A percentile compares a stretch with the other conserved stretches of the same genome.
These are phyloP conservation scores for Pichia sp. DNA, from an alignment of 1,139 yeast genomes.

Conservation along the genomic window DNA sequence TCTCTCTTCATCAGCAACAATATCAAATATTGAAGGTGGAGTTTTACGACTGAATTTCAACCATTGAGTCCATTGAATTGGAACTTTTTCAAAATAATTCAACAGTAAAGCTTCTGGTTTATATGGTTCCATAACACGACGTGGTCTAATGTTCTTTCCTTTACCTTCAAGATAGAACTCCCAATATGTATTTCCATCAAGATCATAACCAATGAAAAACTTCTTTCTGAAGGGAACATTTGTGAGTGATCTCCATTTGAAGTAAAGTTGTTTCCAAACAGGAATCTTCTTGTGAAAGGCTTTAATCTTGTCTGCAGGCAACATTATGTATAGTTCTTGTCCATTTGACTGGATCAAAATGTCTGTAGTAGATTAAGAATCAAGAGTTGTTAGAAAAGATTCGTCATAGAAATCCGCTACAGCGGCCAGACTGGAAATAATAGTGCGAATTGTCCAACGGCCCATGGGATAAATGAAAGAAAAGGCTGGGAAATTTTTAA, in stretches of 20 bases:
- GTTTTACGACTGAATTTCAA: conserved; percentile 53
- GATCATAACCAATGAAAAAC: conserved; percentile 61
- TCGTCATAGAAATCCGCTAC: no score
- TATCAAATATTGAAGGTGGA: conserved; percentile 59
- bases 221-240: conserved; percentile 53
- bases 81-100: conserved; percentile 45
- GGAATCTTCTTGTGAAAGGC: conserved; percentile 21
- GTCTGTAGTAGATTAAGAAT: no score
- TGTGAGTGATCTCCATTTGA: conserved; percentile 55
- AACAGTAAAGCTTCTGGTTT: conserved; percentile 37
- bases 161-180: conserved; percentile 49
- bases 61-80: conserved; percentile 84
- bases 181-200: conserved; percentile 82
- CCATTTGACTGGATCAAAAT: no score
- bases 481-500: no score
- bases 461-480: no score
- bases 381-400: no score
- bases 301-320: conserved; percentile 27
- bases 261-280: conserved; percentile 38
- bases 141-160: conserved; percentile 35
- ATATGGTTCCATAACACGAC: conserved; percentile 47
- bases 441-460: no score
- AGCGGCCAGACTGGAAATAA: no score
- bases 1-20: conserved; percentile 51
- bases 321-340: no score